Percentiles rank a stretch among this genome's conserved stretches.
Conservation (phyloP, 2,329 filamentous ascomycete species). For the Ophiocordyceps camponoti-floridani region DNA sequence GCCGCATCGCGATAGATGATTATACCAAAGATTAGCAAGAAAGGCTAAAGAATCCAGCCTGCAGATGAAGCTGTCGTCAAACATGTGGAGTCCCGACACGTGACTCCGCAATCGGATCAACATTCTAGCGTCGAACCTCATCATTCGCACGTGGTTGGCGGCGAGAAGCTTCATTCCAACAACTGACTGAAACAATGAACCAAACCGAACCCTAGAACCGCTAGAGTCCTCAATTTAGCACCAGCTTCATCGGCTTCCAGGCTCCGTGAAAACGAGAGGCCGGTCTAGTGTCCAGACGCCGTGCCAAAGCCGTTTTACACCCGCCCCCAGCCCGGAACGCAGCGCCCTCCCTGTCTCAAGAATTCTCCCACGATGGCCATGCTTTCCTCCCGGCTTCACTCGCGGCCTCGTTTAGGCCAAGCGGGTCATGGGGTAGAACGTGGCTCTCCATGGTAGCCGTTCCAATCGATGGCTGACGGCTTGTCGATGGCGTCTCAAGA, state of each 20-base stretch:
- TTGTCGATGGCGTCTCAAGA: background rate
- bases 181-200: background rate
- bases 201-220: background rate
- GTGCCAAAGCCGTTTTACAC: background rate
- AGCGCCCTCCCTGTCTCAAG: background rate
- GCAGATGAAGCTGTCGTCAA: background rate
- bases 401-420: too few species aligned
- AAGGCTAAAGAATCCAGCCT: background rate
- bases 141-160: background rate
- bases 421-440: background rate
- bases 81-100: background rate
- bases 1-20: background rate
- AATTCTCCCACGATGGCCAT: background rate
- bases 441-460: background rate
- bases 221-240: background rate
- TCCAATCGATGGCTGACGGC: background rate
- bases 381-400: too few species aligned
- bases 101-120: background rate
- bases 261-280: background rate
- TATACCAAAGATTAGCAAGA: background rate
- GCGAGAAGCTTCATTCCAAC: background rate
- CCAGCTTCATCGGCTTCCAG: background rate
- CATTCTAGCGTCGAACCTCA: background rate
- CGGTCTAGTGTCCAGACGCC: background rate
- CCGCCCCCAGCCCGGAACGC: too few species aligned